A percentile compares a stretch with the other conserved stretches of the same genome.
Evolutionary conservation across 1,139 yeast genomes (phyloP).

Genomic region (Lodderomyces pseudojiufengensis): DNA sequence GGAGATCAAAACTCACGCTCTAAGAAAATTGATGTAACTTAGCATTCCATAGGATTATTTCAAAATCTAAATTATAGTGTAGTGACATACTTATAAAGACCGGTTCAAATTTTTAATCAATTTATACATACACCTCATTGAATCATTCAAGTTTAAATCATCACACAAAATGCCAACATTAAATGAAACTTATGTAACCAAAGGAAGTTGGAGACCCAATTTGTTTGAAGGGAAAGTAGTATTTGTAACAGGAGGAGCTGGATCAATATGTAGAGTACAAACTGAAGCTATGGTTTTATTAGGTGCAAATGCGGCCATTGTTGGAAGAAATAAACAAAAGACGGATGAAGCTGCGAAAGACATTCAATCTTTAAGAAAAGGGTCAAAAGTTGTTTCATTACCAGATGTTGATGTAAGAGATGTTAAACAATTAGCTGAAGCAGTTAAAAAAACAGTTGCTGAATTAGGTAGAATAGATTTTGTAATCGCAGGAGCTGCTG

Average conservation of each 20-base stretch:
- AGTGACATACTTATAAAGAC: no score
- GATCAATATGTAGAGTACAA: conserved; percentile 85
- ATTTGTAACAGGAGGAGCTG: conserved; percentile 93
- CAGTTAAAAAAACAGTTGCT: conserved; percentile 61
- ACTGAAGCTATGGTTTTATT: conserved; percentile 74
- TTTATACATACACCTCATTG: neutral
- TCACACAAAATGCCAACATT: conserved; percentile 12
- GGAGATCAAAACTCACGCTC: no score
- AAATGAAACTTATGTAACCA: conserved; percentile 24
- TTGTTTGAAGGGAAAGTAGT: conserved; percentile 80
- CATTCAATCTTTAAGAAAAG: conserved; percentile 50
- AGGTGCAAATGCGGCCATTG: conserved; percentile 83
- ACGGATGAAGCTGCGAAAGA: conserved; percentile 69
- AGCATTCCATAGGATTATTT: no score
- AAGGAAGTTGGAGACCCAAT: conserved; percentile 48
- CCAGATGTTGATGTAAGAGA: conserved; percentile 76
- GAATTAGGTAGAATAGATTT: conserved; percentile 73
- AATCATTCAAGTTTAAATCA: neutral
- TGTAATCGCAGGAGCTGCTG: conserved; percentile 95
- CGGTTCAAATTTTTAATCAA: neutral
- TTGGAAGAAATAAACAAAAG: conserved; percentile 70
- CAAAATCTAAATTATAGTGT: no score
- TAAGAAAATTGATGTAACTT: no score
- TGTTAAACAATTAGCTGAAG: conserved; percentile 50
- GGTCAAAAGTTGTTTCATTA: conserved; percentile 63